Conservation (phyloP, 106 monocot genomes). For the Phalaenopsis aphrodite region DNA sequence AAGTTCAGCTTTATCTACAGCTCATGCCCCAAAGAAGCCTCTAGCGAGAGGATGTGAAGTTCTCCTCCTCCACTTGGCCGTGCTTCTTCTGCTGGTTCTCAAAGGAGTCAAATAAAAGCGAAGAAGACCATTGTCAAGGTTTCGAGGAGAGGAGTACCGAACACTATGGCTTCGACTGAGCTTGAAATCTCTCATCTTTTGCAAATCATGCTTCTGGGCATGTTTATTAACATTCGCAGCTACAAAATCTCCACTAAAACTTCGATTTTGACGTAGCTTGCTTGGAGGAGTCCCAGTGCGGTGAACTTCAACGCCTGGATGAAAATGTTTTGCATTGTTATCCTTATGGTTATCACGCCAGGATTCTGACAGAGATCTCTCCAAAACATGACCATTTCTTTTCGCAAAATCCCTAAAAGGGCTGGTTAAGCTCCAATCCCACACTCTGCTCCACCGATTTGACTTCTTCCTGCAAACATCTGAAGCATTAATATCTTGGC, state of each 20-base stretch:
- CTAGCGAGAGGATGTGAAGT: constrained; percentile 49
- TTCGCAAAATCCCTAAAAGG: constrained; percentile 51
- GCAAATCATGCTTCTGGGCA: constrained; percentile 24
- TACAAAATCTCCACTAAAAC: constrained; percentile 15
- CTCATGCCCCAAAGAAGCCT: constrained; percentile 53
- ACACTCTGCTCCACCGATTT: constrained; percentile 62
- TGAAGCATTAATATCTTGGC: constrained; percentile 12
- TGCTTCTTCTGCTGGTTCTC: constrained; percentile 59
- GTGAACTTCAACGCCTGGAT: constrained; percentile 12
- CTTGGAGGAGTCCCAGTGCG: constrained; percentile 12
- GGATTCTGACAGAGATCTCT: constrained; percentile 69
- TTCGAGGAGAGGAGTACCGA: constrained; percentile 70
- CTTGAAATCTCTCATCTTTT: constrained; percentile 33
- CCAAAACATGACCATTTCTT: constrained; percentile 31
- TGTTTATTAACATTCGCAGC: constrained; percentile 23
- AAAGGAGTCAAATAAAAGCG: constrained; percentile 94
- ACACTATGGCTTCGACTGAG: constrained; percentile 79
- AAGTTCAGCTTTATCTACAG: not conserved
- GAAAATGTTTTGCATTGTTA: constrained; percentile 13
- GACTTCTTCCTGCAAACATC: constrained; percentile 32
- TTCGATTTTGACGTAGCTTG: constrained; percentile 19
- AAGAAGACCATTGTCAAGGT: constrained; percentile 78
- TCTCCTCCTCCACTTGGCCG: constrained; percentile 45
- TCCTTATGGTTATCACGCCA: constrained; percentile 32
- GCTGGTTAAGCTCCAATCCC: constrained; percentile 70